Conservation (phyloP, 257 asterid genomes). For the Craterostigma plantagineum region DNA sequence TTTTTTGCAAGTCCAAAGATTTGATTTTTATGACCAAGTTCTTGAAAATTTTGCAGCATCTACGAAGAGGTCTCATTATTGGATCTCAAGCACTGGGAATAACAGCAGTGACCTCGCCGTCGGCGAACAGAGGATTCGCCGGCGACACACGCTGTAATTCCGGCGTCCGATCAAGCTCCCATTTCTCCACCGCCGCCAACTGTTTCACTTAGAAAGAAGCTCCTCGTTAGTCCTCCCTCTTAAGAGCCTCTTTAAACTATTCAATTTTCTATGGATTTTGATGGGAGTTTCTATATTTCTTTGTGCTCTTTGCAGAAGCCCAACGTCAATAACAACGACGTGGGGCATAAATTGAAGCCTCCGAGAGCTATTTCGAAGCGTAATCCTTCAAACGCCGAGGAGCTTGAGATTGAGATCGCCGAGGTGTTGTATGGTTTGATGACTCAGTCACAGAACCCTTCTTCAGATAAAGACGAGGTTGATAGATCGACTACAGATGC, state of each 20-base stretch:
- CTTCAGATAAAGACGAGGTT: slow-evolving; percentile 58
- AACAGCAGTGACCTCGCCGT: slow-evolving; percentile 29
- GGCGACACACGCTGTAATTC: no score
- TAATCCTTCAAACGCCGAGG: slow-evolving; percentile 62
- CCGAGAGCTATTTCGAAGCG: slow-evolving; percentile 49
- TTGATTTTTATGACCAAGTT: not conserved
- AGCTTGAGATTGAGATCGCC: slow-evolving; percentile 86
- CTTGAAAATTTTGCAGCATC: slow-evolving; percentile 24
- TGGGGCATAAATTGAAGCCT: slow-evolving; percentile 49
- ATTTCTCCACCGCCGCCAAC: slow-evolving; percentile 73
- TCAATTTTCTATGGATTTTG: not conserved
- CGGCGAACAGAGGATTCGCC: slow-evolving; percentile 14
- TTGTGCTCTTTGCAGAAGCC: slow-evolving; percentile 31
- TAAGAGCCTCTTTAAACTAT: slow-evolving; percentile 1
- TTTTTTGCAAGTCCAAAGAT: no score
- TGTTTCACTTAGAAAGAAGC: slow-evolving; percentile 51
- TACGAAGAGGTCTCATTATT: slow-evolving; percentile 80
- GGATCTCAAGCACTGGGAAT: slow-evolving; percentile 42
- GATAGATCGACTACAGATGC: slow-evolving; percentile 38
- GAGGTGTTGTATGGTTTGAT: slow-evolving; percentile 75
- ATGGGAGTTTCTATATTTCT: not conserved
- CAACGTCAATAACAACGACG: slow-evolving; percentile 11
- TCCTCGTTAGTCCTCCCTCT: slow-evolving; percentile 25
- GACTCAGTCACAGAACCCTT: slow-evolving; percentile 66
- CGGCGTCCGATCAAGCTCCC: no score